Evolutionary conservation across 2,329 filamentous ascomycete genomes (phyloP).

Genomic region (Monilinia polystroma): DNA sequence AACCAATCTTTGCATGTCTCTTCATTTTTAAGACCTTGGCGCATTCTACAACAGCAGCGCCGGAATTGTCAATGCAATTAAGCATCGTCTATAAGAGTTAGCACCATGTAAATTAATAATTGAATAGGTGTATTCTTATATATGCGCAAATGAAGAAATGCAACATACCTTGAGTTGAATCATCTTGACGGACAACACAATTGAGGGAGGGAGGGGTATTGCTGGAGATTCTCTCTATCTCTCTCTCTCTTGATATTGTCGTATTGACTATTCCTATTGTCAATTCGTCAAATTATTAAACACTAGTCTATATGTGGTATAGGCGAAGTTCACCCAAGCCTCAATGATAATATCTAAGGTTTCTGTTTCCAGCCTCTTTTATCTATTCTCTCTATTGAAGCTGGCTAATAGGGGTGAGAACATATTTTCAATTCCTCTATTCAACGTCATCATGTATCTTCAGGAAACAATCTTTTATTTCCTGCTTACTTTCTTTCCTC

Average conservation of each 20-base stretch:
- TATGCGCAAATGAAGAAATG: background rate
- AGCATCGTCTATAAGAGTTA: constrained; percentile 71
- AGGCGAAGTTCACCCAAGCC: constrained; percentile 17
- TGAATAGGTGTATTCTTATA: background rate
- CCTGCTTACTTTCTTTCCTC: constrained; percentile 17
- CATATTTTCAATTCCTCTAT: constrained; percentile 15
- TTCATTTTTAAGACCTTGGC: constrained; percentile 91
- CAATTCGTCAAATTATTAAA: constrained; percentile 17
- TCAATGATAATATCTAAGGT: constrained; percentile 11
- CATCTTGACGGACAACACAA: constrained; percentile 58
- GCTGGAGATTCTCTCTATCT: constrained; percentile 7
- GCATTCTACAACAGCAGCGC: constrained; percentile 95
- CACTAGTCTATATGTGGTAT: constrained; percentile 19
- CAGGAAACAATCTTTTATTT: constrained; percentile 20
- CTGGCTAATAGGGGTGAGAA: constrained; percentile 18
- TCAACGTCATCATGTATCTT: constrained; percentile 19
- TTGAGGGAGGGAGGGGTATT: constrained; percentile 18
- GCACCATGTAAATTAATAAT: background rate
- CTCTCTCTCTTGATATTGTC: background rate
- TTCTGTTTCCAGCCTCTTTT: constrained; percentile 22
- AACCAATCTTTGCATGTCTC: constrained; percentile 84
- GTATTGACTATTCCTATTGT: background rate
- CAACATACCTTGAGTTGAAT: constrained; percentile 78
- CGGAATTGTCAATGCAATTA: constrained; percentile 99
- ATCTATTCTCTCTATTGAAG: constrained; percentile 5